Evolutionary conservation across 2,329 filamentous ascomycete genomes (phyloP), one percentile per base, ranked within the genome.

Genomic region (Botrytis hyacinthi): DNA sequence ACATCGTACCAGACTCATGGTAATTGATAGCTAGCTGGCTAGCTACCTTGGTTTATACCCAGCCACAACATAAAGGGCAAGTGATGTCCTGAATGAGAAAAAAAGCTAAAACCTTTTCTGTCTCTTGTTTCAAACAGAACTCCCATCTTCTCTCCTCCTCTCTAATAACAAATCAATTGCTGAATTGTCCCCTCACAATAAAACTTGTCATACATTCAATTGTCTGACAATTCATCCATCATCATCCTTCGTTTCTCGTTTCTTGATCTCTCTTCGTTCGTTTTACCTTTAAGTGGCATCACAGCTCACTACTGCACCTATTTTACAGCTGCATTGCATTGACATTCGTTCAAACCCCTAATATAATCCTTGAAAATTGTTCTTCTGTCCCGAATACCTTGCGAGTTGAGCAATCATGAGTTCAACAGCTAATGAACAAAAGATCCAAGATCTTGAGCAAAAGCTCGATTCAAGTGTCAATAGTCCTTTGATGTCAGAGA

Each of bases 391-490:
- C 8, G 57, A 18, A 57, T 59, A 67, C 26, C 29, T 67, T 46
- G 48, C 18, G 61, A 57, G 61, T 72, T 42, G 29, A 72, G 51
- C 42, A 72, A 73, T 62, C 20, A 78, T 78, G 76, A 71, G 63
- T 73, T 62, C 68, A 74, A 61, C 51, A 35, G 40, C 76, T 76
- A 76, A 78, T 72, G 62, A 57, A 71, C 73, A 70, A 73, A 76
- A 76, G 73, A 73, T 74, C 57, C 29, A 69, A 60, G 66, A 73
- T 48, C 44, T 62, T 22, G 75, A 77, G 73, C 71, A 74, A 42
- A 51, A 61, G 54, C 70, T 74, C 65, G 26, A 26, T 42, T 37
- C 29, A 68, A 66, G 51, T 44, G 40, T 40, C 26, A 29, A 68
- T 57, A 46, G 40, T 44, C 37, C 54, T 20, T 63, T 42, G 57